Evolutionary conservation across 208 protist species (phyloP), one percentile per base, ranked within the genome.

Genomic region (Strigomonas oncopelti): DNA sequence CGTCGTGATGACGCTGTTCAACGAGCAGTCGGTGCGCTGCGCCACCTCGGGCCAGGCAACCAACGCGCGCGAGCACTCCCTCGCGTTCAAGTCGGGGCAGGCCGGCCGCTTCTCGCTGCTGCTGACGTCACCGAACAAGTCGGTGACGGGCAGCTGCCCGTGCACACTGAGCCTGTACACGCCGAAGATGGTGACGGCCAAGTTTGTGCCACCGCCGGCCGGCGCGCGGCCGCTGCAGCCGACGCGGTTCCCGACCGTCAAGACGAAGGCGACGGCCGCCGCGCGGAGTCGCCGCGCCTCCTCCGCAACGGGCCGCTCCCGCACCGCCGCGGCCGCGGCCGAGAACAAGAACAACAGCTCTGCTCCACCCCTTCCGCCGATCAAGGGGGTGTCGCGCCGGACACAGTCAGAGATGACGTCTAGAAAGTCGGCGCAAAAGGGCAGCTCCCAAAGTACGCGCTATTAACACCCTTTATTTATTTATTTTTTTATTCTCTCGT

Each of bases 41-140:
- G 67, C 74, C 29, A 74, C 68, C 42, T 87, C 85, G 3, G 88
- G 87, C 29, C 84, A 89, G 3, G 64, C 84, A 1, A 90, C 78
- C 27, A 91, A 92, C 75, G 81, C 87, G 4, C 83, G 90, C 36
- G 90, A 95, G 70, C 87, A 93, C 75, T 79, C 87, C n/a, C 57
- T 93, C 28, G 75, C 83, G 13, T 88, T 93, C 59, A 71, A 71
- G 62, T 75, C 77, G 13, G 29, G 75, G 18, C 70, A 78, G 61
- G 57, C 75, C 1, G 83, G 85, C 36, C 78, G 74, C 51, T 95
- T 85, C 69, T 80, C 78, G 1, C 66, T 92, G 42, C 75, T 92
- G 9, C 57, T 88, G 34, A 77, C 66, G 36, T 79, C 81, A 13
- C 72, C 83, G 7, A 86, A 85, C 38, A 57, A 31, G 32, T 69